Evolutionary conservation across 2,329 filamentous ascomycete species (phyloP), one percentile per base, ranked within the genome.

Genomic region (Epicoccum nigrum): DNA sequence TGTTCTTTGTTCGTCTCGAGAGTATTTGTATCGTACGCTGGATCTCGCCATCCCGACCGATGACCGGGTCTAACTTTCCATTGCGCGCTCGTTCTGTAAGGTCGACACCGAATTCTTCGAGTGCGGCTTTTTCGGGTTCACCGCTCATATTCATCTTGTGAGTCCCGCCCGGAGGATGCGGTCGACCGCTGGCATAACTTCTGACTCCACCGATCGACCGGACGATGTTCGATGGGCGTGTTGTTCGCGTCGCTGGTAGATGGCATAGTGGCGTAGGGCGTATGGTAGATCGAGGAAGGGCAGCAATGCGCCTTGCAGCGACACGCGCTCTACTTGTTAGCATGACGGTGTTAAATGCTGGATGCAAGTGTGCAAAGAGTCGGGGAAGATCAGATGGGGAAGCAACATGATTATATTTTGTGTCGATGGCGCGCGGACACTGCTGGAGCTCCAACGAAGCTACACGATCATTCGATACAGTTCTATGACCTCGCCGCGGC

Each of bases 21-120:
- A 99, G 77, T 9, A 99, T 89, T 68, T 97, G 94, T 53, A 97
- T 97, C 0, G 92, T 96, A 41, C 94, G 83, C 68, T 96, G 90
- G 44, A 97, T 96, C 71, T 97, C 94, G 4, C 84, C 80, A 65
- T 97, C 92, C 71, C 94, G 83, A 16, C 94, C 94, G 67, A 99
- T 97, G 12, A 97, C 93, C 0, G 94, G 94, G 68, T 99, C 94
- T 3, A 99, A 81, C 70, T 96, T 97, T 32, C 94, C 94, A 40
- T 89, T 88, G 70, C 83, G 89, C 16, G 94, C 94, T 64, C 84
- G 85, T 11, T 85, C 89, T 1, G 94, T 97, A 45, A 99, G 79
- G 70, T 99, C 93, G 54, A 97, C 81, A 51, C 94, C 94, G 67
- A 87, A 99, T 72, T 96, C 85, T 73, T 97, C 93, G 43, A 97